These are phyloP conservation scores for Suhomyces vadensis DNA, from an alignment of 805 yeast genomes.

Conservation along the genomic window DNA sequence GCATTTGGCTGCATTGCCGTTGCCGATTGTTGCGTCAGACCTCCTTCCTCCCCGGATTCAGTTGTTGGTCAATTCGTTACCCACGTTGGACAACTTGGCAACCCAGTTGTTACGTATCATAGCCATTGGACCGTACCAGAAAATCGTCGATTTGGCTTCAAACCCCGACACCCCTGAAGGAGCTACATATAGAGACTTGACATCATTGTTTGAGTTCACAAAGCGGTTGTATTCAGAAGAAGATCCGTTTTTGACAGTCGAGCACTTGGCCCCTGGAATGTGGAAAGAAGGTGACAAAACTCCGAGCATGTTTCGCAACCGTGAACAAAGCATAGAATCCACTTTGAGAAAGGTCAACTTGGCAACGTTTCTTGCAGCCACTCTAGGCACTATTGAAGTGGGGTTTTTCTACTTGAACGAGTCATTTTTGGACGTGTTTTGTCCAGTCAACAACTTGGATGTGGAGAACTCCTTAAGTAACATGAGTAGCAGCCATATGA, in stretches of 20 bases:
- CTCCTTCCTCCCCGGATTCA: conserved; percentile 62
- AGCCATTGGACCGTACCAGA: conserved; percentile 74
- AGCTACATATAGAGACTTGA: conserved; percentile 63
- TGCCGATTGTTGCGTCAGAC: conserved; percentile 57
- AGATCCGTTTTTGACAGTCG: conserved; percentile 71
- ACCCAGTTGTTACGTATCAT: conserved; percentile 75
- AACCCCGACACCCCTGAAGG: conserved; percentile 65
- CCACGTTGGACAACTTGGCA: conserved; percentile 78
- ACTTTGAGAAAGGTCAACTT: conserved; percentile 82
- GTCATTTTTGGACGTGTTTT: conserved; percentile 81
- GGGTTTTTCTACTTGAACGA: conserved; percentile 88
- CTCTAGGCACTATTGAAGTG: conserved; percentile 78
- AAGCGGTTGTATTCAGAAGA: conserved; percentile 67
- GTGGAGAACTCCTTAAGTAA: conserved; percentile 45
- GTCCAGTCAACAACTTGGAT: conserved; percentile 65
- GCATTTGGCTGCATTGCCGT: conserved; percentile 61
- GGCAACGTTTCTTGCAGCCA: conserved; percentile 85
- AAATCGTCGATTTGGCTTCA: conserved; percentile 68
- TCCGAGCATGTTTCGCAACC: conserved; percentile 56
- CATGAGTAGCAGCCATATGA: conserved; percentile 31
- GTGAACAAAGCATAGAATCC: conserved; percentile 60
- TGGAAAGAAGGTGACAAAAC: conserved; percentile 65
- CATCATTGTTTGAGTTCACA: conserved; percentile 77
- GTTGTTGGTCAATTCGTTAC: conserved; percentile 64
- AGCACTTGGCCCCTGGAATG: conserved; percentile 68